These are phyloP conservation scores for Lophium mytilinum DNA, from an alignment of 495 filamentous ascomycete species.

Conservation along the genomic window DNA sequence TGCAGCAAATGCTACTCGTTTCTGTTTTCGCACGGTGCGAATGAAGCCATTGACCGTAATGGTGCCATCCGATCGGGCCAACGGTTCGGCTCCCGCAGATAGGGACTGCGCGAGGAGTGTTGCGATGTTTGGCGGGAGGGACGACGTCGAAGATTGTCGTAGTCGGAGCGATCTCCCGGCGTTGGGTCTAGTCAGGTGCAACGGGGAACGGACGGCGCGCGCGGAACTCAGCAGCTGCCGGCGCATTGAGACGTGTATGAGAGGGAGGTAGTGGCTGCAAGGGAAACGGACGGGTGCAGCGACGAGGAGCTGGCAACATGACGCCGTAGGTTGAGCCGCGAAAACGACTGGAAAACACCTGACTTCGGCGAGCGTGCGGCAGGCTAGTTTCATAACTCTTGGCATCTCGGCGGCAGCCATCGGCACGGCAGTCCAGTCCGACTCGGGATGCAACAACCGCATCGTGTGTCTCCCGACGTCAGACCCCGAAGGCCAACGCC, in stretches of 20 bases:
- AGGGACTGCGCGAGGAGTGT: constrained; percentile 17
- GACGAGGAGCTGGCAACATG: no score
- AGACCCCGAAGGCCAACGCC: no score
- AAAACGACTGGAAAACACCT: no score
- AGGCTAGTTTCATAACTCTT: no score
- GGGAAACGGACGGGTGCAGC: not conserved
- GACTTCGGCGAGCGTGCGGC: no score
- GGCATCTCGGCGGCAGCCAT: no score
- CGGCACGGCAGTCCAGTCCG: no score
- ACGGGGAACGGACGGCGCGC: not conserved
- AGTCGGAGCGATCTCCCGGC: not conserved
- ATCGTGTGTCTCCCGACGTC: no score
- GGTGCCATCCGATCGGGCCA: constrained; percentile 13
- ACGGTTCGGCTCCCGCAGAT: constrained; percentile 3
- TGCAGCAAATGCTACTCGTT: constrained; percentile 70
- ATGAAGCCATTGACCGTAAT: constrained; percentile 70
- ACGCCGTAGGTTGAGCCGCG: no score
- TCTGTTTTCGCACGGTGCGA: constrained; percentile 79
- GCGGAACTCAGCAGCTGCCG: not conserved
- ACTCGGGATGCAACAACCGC: no score
- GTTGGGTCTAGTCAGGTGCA: not conserved
- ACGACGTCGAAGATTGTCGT: constrained; percentile 23
- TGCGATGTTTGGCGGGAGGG: constrained; percentile 14
- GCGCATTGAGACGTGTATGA: not conserved
- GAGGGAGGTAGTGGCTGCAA: not conserved